phyloP scores from a whole-genome alignment of 768 basidiomycete species.

The Phaffia australis region DNA sequence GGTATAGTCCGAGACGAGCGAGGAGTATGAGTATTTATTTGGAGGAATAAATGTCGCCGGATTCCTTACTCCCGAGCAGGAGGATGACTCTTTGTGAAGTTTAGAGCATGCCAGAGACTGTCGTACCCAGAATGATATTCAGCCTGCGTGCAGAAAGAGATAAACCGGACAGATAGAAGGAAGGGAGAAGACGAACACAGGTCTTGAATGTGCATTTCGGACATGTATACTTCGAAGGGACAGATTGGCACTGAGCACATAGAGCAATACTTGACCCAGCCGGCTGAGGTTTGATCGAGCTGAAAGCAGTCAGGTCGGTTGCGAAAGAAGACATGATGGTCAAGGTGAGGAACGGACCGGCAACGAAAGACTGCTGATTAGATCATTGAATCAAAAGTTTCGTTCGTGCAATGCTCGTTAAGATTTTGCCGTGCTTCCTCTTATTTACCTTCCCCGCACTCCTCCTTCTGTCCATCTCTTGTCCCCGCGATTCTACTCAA shows the following conservation, averaged over 20 bases:
- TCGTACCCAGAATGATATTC: neutral
- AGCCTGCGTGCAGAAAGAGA: neutral
- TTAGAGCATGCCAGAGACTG: constrained; percentile 22
- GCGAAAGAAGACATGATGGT: too few relatives aligned
- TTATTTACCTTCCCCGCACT: too few relatives aligned
- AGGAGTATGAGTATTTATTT: constrained; percentile 19
- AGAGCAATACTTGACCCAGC: neutral
- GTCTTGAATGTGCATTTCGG: constrained; percentile 20
- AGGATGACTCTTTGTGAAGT: constrained; percentile 8
- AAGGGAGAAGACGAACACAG: constrained; percentile 8
- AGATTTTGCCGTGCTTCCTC: too few relatives aligned
- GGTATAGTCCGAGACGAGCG: constrained; percentile 23
- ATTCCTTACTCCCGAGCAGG: constrained; percentile 20
- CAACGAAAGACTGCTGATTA: too few relatives aligned
- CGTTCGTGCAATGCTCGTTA: too few relatives aligned
- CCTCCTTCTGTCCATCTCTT: too few relatives aligned
- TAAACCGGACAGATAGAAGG: neutral
- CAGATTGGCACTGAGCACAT: constrained; percentile 19
- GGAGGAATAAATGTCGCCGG: constrained; percentile 17
- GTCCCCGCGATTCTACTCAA: too few relatives aligned
- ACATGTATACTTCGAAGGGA: constrained; percentile 16
- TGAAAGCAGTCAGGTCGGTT: too few relatives aligned
- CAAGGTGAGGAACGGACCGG: too few relatives aligned
- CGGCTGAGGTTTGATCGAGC: too few relatives aligned
- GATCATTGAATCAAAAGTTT: too few relatives aligned